Conservation (phyloP, 179 eudicot genomes). For the Silene coronaria region DNA sequence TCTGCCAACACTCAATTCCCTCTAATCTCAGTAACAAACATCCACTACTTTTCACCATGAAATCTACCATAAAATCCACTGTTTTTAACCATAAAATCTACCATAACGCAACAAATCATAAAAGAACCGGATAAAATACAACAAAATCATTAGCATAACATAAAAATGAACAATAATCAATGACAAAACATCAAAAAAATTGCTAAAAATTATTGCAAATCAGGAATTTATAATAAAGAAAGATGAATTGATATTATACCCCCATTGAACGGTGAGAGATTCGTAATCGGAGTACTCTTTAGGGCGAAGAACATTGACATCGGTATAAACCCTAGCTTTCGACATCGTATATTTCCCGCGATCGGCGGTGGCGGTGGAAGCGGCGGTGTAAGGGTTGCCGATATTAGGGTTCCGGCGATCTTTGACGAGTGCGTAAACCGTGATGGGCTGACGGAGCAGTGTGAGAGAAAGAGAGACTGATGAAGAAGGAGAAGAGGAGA, state of each 20-base stretch:
- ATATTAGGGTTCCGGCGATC: conserved; percentile 18
- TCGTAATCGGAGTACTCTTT: conserved; percentile 47
- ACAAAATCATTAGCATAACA: background rate
- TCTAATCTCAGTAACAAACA: background rate
- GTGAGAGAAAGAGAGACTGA: background rate
- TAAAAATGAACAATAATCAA: background rate
- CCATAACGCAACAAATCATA: background rate
- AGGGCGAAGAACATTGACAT: conserved; percentile 41
- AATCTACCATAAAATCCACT: too few species aligned
- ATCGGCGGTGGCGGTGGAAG: conserved; percentile 9
- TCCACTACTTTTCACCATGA: background rate
- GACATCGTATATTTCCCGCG: conserved; percentile 25
- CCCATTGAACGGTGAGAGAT: conserved; percentile 47
- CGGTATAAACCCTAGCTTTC: conserved; percentile 42
- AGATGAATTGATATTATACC: conserved; percentile 22
- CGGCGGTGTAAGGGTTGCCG: background rate
- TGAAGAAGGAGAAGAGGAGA: background rate
- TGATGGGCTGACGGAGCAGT: conserved; percentile 19
- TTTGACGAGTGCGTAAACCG: too few species aligned
- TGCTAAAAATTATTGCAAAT: background rate
- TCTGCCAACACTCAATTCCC: background rate
- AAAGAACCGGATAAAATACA: background rate
- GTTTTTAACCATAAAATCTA: too few species aligned
- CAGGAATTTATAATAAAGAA: conserved; percentile 2
- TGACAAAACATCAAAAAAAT: background rate